Base-by-base conservation (phyloP, 352 stramenopile genomes). In the Phytophthora cryptogea region DNA sequence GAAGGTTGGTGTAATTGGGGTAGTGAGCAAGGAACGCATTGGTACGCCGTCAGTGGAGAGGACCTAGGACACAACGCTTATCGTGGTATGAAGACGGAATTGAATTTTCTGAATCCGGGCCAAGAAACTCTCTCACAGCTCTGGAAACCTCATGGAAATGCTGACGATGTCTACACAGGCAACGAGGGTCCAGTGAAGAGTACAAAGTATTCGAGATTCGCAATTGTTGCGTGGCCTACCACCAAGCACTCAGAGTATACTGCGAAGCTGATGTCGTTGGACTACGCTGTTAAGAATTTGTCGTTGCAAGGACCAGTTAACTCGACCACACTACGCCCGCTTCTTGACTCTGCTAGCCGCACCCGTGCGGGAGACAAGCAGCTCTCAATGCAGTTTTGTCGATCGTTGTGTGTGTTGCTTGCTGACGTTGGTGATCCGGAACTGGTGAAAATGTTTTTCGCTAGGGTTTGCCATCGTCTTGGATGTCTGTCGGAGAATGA, bases 71-170 rank as follows among this genome's bases (percentile, higher is more conserved):
- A 11, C n/a, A 37, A 6, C 11, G 53, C 23, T n/a, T 27, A 55
- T 6, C 23, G 2, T 17, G 23, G 7, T 2, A 5, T 31, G 13
- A 49, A 49, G 5, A 35, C 31, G 8, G 45, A 44, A 14, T 20
- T 72, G 7, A 68, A 60, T 11, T 68, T 72, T 13, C 42, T 75
- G 11, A 75, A 72, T 47, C 67, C 63, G 14, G 40, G 44, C 6
- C 26, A 45, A 8, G 50, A 63, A 36, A 57, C 57, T 2, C 37
- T 60, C 16, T 8, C 10, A 14, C 40, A 70, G 33, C 8, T 60
- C 2, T 74, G 55, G 61, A 23, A 58, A 20, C 10, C 26, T 0
- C 59, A 53, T 8, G 59, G 59, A 14, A 59, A 28, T 13, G 53
- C 13, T 8, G 49, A 54, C 28, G 36, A 66, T n/a, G 35, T 27